A percentile compares a stretch with the other conserved stretches of the same genome.
Conservation (phyloP, 805 yeast genomes). For the Myxozyma udenii region DNA sequence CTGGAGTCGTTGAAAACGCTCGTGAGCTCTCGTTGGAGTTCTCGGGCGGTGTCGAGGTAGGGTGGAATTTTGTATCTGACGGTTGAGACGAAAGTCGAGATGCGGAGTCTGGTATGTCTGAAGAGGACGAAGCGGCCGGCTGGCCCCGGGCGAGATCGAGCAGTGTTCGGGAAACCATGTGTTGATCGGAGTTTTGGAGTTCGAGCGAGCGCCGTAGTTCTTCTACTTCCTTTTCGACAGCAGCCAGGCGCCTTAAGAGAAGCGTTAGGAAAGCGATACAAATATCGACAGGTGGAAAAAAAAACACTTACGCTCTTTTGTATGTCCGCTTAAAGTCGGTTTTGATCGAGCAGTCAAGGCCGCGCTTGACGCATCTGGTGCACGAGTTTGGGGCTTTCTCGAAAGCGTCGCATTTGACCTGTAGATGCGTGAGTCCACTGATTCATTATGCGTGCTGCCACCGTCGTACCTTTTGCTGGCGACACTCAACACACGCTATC, state of each 20-base stretch:
- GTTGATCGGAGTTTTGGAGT: constrained; percentile 25
- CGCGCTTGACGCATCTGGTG: constrained; percentile 71
- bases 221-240: constrained; percentile 69
- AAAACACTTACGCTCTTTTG: constrained; percentile 63
- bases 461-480: constrained; percentile 88
- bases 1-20: not conserved
- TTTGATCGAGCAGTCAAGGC: constrained; percentile 66
- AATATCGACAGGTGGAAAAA: not conserved
- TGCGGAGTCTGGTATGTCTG: not conserved
- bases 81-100: not conserved
- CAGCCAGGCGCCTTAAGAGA: constrained; percentile 37
- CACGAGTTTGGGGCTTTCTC: constrained; percentile 76
- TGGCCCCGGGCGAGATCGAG: constrained; percentile 28
- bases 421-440: constrained; percentile 6
- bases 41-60: not conserved
- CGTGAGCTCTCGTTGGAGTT: not conserved
- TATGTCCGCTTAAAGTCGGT: constrained; percentile 84
- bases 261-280: not conserved
- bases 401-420: constrained; percentile 78
- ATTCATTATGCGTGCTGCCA: constrained; percentile 6
- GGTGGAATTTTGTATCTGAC: too few species aligned
- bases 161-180: constrained; percentile 25
- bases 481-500: constrained; percentile 90
- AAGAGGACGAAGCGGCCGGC: constrained; percentile 1
- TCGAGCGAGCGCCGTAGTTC: constrained; percentile 58